Evolutionary conservation across 1,139 yeast species (phyloP), one percentile per base, ranked within the genome.

Genomic region (Hyphopichia fennica): DNA sequence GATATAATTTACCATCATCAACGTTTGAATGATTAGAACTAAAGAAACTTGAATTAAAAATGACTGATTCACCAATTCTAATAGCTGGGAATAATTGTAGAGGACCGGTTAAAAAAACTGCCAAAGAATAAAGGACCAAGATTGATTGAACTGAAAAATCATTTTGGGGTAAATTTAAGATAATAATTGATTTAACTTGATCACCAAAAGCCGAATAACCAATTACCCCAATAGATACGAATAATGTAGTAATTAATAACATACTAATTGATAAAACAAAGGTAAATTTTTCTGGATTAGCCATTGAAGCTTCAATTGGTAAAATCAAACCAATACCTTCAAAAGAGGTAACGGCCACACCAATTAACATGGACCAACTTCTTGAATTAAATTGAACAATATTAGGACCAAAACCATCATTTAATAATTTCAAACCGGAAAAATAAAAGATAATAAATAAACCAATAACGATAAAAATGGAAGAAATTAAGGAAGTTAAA

Each of bases 301-400:
- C 76, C 93, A 86, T 86, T 3, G 91, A 79, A 41, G 85, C 79
- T 56, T 86, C 89, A 27, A 86, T 84, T 1, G 93, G 95, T 33
- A 86, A 76, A 39, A 86, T 83, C 35, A 86, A 66, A 0, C 95
- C 93, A 47, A 86, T 84, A 1, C 95, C 95, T 65, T 86, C 95
- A 55, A 84, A 86, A 1, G 93, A 83, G 45, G 87, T 85, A 17
- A 86, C 88, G 0, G 91, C 91, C 2, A 87, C 88, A 3, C 95
- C 95, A 44, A 86, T 79, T 49, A 85, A 81, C 68, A 86, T 69
- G 2, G 91, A 78, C 85, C 90, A 86, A 44, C 76, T 67, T 37
- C 75, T 71, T n/a, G 76, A 50, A 57, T 85, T 85, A 57, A 85
- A 78, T 16, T 68, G 63, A 19, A 58, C 58, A 34, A 77, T 69